Base-by-base conservation (phyloP, 148 eudicot species). In the Limonium bicolor region DNA sequence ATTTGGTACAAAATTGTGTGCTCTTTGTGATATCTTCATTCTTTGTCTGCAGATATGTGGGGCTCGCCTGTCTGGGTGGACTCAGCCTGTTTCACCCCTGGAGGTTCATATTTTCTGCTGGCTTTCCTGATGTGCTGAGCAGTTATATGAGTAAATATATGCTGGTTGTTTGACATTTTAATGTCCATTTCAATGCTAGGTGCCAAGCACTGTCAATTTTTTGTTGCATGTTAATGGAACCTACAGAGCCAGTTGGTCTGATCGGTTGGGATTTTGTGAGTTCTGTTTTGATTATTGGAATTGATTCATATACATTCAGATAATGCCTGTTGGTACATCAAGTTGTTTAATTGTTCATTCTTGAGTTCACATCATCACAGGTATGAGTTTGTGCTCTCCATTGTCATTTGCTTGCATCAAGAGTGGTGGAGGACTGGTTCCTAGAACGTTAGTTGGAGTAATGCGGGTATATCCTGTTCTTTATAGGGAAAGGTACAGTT, bases 211-310 rank as follows among this genome's bases (percentile, higher is more conserved):
- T 18, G 59, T 63, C 29, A 62, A 53, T 63, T 60, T 90, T 45
- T 36, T 58, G 44, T 61, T 90, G 71, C 84, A 80, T 67, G 71
- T 71, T 19, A 90, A 90, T 78, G 99, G 99, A 45, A 84, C 95
- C 20, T 78, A 90, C 59, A 80, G 87, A 73, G 86, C 72, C 71
- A 67, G 77, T 46, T 90, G 99, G 99, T 77, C 80, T 60, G 92
- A 73, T 38, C 82, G 93, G 41, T 66, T 90, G 56, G 99, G 99
- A 58, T 76, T 90, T 51, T 72, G 99, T 90, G 64, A 78, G 99
- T 56, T 37, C 24, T 34, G 21, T 26, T n/a, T n/a, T n/a, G n/a
- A n/a, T n/a, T n/a, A n/a, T n/a, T n/a, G n/a, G n/a, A n/a, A n/a
- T n/a, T n/a, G n/a, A n/a, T n/a, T n/a, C n/a, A n/a, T n/a, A n/a